Conservation (phyloP, 2,329 filamentous ascomycete genomes). For the Talaromyces amestolkiae region DNA sequence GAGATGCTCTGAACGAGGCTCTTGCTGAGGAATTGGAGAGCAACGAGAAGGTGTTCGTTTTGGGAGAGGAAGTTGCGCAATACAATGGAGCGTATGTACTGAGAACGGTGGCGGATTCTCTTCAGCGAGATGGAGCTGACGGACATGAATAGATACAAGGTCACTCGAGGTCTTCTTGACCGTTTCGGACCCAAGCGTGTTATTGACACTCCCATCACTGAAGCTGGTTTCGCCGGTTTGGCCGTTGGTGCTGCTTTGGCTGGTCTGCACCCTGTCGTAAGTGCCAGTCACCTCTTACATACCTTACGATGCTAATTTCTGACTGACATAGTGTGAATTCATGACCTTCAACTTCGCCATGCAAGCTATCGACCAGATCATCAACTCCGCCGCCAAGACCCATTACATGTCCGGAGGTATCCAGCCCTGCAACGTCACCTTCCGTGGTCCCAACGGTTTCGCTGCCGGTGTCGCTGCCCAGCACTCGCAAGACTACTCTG, state of each 20-base stretch:
- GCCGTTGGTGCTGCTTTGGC: slow-evolving; percentile 92
- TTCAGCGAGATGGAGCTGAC: slow-evolving; percentile 37
- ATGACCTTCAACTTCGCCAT: slow-evolving; percentile 99
- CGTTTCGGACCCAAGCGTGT: slow-evolving; percentile 96
- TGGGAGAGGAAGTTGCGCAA: slow-evolving; percentile 98
- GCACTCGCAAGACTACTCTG: slow-evolving; percentile 98
- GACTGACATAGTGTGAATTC: slow-evolving; percentile 78
- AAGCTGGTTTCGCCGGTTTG: slow-evolving; percentile 91
- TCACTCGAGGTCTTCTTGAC: slow-evolving; percentile 95
- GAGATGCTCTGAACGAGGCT: slow-evolving; percentile 96
- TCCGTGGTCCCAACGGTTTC: slow-evolving; percentile 98
- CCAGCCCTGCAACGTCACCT: slow-evolving; percentile 99
- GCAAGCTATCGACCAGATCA: slow-evolving; percentile 99
- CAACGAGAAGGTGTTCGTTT: slow-evolving; percentile 91
- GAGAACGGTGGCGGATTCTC: background rate
- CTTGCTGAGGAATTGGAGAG: slow-evolving; percentile 93
- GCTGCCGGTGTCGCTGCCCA: slow-evolving; percentile 92
- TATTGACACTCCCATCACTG: slow-evolving; percentile 97
- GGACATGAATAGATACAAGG: slow-evolving; percentile 70
- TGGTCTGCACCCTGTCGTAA: slow-evolving; percentile 87
- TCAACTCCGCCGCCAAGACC: slow-evolving; percentile 98
- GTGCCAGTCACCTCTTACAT: slow-evolving; percentile 37
- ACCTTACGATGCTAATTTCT: background rate
- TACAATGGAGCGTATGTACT: slow-evolving; percentile 84
- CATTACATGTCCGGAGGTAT: slow-evolving; percentile 99